Evolutionary conservation across 78 protist genomes (phyloP).

Genomic region (Dictyostelium citrinum): DNA sequence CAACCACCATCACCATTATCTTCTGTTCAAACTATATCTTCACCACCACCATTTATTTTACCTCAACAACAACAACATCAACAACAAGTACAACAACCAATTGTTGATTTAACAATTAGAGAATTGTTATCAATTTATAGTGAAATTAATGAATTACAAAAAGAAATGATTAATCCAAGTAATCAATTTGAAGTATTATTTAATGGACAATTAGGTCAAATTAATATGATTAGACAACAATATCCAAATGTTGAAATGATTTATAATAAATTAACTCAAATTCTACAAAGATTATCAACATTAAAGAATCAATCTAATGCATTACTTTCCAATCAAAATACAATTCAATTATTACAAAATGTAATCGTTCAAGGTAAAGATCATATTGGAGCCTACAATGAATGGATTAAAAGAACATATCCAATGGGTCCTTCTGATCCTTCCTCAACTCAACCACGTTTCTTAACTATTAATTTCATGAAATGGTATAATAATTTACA

Average conservation of each 20-base stretch:
- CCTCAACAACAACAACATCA: conserved; percentile 5
- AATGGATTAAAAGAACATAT: conserved; percentile 36
- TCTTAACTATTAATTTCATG: conserved; percentile 38
- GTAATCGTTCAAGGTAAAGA: conserved; percentile 54
- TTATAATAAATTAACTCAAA: neutral
- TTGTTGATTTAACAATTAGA: conserved; percentile 6
- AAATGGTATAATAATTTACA: conserved; percentile 65
- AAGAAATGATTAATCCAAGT: conserved; percentile 19
- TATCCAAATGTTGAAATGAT: conserved; percentile 3
- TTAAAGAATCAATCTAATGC: conserved; percentile 4
- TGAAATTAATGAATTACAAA: conserved; percentile 28
- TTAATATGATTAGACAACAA: neutral
- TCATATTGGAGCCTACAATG: conserved; percentile 48
- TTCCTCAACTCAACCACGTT: conserved; percentile 17
- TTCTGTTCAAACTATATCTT: neutral
- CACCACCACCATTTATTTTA: neutral
- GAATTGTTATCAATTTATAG: conserved; percentile 24
- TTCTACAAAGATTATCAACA: neutral
- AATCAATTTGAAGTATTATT: conserved; percentile 9
- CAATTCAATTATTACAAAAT: neutral
- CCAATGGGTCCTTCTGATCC: conserved; percentile 12
- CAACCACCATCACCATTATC: neutral
- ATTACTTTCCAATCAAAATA: conserved; percentile 1
- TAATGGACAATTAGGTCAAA: neutral
- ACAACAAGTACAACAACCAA: neutral